Percentiles rank a stretch among this genome's conserved stretches.
phyloP scores from a whole-genome alignment of 2,329 filamentous ascomycete genomes.

The Aspergillus quadricinctus region DNA sequence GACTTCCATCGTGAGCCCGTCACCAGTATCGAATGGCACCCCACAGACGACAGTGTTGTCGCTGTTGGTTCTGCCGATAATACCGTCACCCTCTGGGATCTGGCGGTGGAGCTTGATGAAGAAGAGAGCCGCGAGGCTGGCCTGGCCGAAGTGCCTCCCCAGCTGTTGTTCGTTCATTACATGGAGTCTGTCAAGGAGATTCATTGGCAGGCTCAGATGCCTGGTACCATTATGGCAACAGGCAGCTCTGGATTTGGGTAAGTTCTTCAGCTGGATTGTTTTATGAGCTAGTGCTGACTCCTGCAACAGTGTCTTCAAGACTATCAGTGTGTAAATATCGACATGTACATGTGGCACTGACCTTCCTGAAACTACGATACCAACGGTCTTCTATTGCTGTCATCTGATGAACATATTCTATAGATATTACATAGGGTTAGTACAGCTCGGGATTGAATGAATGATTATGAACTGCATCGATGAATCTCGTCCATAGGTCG shows the following conservation, averaged over 20 bases:
- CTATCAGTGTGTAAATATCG: constrained; percentile 66
- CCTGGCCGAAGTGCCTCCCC: constrained; percentile 84
- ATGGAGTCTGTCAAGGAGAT: constrained; percentile 92
- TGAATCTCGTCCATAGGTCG: background rate
- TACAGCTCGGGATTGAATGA: background rate
- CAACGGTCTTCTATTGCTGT: background rate
- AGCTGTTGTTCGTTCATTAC: constrained; percentile 94
- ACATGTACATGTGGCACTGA: background rate
- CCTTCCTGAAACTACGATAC: background rate
- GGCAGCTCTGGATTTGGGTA: constrained; percentile 76
- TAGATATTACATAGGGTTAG: background rate
- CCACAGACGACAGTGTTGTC: constrained; percentile 92
- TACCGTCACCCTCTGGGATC: constrained; percentile 92
- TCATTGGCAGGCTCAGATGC: constrained; percentile 97
- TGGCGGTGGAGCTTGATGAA: constrained; percentile 93
- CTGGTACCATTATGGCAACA: constrained; percentile 82
- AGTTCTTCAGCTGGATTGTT: constrained; percentile 20
- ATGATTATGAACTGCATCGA: background rate
- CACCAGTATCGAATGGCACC: constrained; percentile 95
- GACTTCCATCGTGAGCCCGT: constrained; percentile 95
- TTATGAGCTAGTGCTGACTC: constrained; percentile 13
- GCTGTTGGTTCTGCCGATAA: constrained; percentile 89
- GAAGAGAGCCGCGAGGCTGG: constrained; percentile 90
- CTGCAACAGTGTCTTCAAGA: constrained; percentile 65
- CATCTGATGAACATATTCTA: background rate